Evolutionary conservation across 805 yeast genomes (phyloP).

Genomic region (Nematodospora valgi): DNA sequence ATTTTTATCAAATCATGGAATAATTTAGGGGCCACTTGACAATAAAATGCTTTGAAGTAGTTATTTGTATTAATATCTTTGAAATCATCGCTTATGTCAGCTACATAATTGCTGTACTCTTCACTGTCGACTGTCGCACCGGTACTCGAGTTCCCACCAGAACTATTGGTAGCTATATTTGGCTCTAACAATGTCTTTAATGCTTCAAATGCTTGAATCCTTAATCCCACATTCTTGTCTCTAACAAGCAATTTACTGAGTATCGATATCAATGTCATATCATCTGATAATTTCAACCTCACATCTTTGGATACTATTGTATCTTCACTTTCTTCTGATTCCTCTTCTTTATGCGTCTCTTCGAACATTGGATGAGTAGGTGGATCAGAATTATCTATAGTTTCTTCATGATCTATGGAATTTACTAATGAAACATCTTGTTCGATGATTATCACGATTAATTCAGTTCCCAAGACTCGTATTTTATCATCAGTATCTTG

Average conservation of each 20-base stretch:
- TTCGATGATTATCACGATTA: constrained; percentile 76
- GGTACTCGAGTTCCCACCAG: background rate
- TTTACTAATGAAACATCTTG: constrained; percentile 70
- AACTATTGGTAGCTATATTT: constrained; percentile 25
- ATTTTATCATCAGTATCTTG: constrained; percentile 45
- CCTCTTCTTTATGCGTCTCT: constrained; percentile 2
- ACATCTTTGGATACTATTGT: constrained; percentile 8
- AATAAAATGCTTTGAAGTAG: constrained; percentile 61
- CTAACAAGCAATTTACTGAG: constrained; percentile 57
- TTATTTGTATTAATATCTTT: constrained; percentile 35
- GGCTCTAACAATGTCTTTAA: constrained; percentile 70
- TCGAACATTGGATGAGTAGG: constrained; percentile 11
- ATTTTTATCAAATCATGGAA: constrained; percentile 47
- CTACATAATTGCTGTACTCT: constrained; percentile 1
- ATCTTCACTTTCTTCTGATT: constrained; percentile 8
- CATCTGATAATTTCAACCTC: constrained; percentile 43
- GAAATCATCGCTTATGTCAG: constrained; percentile 15
- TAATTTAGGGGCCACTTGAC: constrained; percentile 54
- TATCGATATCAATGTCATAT: constrained; percentile 54
- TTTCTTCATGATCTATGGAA: constrained; percentile 27
- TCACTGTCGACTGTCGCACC: constrained; percentile 2
- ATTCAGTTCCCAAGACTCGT: constrained; percentile 73
- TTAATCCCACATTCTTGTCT: constrained; percentile 67
- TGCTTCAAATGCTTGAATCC: constrained; percentile 83
- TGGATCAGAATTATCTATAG: constrained; percentile 28